phyloP scores from a whole-genome alignment of 2,329 filamentous ascomycete genomes.

The Aureobasidium sp. region DNA sequence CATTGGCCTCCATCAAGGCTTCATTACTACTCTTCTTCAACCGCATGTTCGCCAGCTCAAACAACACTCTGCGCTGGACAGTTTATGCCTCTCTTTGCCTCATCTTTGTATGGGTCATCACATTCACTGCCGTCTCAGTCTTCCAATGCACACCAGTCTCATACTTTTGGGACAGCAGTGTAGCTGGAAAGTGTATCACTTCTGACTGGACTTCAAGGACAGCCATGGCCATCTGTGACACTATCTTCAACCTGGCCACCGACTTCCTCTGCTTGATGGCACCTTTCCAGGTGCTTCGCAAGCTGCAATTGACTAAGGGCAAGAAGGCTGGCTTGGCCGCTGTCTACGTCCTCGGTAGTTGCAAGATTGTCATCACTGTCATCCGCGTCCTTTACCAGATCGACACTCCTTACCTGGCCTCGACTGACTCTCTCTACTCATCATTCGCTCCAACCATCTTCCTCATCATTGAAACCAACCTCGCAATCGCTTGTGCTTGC shows the following conservation, averaged over 20 bases:
- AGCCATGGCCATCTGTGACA: slow-evolving; percentile 37
- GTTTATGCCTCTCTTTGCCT: slow-evolving; percentile 27
- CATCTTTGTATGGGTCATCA: slow-evolving; percentile 27
- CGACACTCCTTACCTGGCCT: not conserved
- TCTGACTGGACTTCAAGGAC: slow-evolving; percentile 23
- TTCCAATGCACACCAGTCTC: slow-evolving; percentile 38
- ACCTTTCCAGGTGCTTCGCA: slow-evolving; percentile 28
- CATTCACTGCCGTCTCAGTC: slow-evolving; percentile 30
- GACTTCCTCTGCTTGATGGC: slow-evolving; percentile 31
- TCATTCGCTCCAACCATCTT: not conserved
- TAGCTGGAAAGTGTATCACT: slow-evolving; percentile 32
- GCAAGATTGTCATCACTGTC: slow-evolving; percentile 20
- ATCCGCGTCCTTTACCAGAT: slow-evolving; percentile 3
- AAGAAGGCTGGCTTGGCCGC: slow-evolving; percentile 29
- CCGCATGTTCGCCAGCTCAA: slow-evolving; percentile 36
- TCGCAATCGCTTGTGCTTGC: slow-evolving; percentile 6
- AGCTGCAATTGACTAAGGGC: slow-evolving; percentile 27
- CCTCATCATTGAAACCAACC: slow-evolving; percentile 5
- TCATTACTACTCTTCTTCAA: slow-evolving; percentile 44
- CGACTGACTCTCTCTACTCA: not conserved
- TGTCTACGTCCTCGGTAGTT: slow-evolving; percentile 31
- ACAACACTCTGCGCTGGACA: slow-evolving; percentile 30
- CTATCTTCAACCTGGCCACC: slow-evolving; percentile 30
- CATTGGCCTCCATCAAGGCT: slow-evolving; percentile 27
- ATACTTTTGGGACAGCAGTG: slow-evolving; percentile 35